Percentiles rank a stretch among this genome's conserved stretches.
phyloP scores from a whole-genome alignment of 177 flowering plant genomes.

The Vitis hybrid region DNA sequence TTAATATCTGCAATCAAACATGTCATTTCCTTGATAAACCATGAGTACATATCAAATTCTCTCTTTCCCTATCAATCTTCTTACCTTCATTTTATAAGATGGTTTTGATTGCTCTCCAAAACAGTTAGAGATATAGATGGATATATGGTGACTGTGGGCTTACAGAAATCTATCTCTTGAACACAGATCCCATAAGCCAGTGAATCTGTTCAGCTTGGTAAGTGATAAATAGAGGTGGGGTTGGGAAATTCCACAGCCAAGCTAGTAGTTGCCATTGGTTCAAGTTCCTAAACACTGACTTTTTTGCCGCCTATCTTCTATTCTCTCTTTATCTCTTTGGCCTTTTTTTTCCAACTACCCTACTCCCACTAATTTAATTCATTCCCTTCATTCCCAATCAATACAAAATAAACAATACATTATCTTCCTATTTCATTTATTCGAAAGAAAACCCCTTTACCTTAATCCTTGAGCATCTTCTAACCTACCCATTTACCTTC shows the following conservation, averaged over 20 bases:
- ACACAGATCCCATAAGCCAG: conserved; percentile 4
- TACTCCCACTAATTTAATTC: background rate
- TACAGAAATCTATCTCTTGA: background rate
- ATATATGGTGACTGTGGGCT: too few relatives aligned
- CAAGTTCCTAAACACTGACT: conserved; percentile 31
- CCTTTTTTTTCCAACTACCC: conserved; percentile 1
- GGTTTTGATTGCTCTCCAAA: background rate
- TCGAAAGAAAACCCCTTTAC: background rate
- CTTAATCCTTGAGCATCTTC: background rate
- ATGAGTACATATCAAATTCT: background rate
- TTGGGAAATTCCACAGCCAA: conserved; percentile 19
- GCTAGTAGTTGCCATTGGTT: conserved; percentile 18
- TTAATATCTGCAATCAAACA: conserved; percentile 29
- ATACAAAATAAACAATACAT: too few relatives aligned
- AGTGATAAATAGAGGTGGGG: conserved; percentile 20
- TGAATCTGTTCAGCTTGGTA: background rate
- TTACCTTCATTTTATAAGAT: conserved; percentile 14
- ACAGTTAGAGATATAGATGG: background rate
- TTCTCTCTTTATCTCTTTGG: conserved; percentile 8
- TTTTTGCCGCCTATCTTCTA: conserved; percentile 12
- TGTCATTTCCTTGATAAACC: too few relatives aligned
- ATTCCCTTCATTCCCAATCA: too few relatives aligned
- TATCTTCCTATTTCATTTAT: too few relatives aligned
- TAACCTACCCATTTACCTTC: background rate
- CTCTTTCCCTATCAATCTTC: background rate